phyloP scores from a whole-genome alignment of 2,329 filamentous ascomycete genomes.

The Aaosphaeria arxii region DNA sequence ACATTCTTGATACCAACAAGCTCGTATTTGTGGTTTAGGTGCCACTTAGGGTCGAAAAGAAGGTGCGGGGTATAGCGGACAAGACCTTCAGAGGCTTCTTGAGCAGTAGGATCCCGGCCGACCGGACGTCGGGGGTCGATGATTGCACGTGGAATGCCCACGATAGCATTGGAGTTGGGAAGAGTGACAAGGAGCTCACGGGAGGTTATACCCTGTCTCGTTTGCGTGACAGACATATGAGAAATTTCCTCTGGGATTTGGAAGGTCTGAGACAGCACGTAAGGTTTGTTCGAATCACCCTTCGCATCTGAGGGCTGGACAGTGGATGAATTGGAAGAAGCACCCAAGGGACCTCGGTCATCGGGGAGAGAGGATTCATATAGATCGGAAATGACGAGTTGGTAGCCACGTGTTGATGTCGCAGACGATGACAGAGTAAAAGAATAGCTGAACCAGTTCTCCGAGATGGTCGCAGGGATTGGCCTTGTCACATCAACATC shows the following conservation, averaged over 20 bases:
- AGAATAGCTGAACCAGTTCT: slow-evolving; percentile 94
- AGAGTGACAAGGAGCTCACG: slow-evolving; percentile 79
- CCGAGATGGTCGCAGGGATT: slow-evolving; percentile 75
- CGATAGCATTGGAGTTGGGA: slow-evolving; percentile 68
- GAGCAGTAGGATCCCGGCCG: slow-evolving; percentile 74
- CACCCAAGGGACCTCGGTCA: slow-evolving; percentile 75
- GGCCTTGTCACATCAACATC: slow-evolving; percentile 72
- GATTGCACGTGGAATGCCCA: slow-evolving; percentile 73
- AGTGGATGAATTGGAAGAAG: slow-evolving; percentile 72
- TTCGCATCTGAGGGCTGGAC: slow-evolving; percentile 61
- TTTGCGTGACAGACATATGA: slow-evolving; percentile 80
- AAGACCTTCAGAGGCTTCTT: slow-evolving; percentile 81
- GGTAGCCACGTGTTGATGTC: slow-evolving; percentile 68
- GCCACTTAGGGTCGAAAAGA: slow-evolving; percentile 78
- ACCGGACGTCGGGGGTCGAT: slow-evolving; percentile 86
- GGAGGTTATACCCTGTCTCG: slow-evolving; percentile 84
- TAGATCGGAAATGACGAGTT: slow-evolving; percentile 81
- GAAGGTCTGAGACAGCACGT: slow-evolving; percentile 76
- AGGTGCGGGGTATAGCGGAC: slow-evolving; percentile 71
- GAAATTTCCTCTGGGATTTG: slow-evolving; percentile 77
- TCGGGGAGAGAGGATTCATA: slow-evolving; percentile 84
- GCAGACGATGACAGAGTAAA: slow-evolving; percentile 57
- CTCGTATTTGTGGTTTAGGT: slow-evolving; percentile 78
- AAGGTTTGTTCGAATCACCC: slow-evolving; percentile 61
- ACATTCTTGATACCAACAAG: slow-evolving; percentile 72